Evolutionary conservation across 2,329 filamentous ascomycete species (phyloP).

Genomic region (Pseudogymnoascus sp.): DNA sequence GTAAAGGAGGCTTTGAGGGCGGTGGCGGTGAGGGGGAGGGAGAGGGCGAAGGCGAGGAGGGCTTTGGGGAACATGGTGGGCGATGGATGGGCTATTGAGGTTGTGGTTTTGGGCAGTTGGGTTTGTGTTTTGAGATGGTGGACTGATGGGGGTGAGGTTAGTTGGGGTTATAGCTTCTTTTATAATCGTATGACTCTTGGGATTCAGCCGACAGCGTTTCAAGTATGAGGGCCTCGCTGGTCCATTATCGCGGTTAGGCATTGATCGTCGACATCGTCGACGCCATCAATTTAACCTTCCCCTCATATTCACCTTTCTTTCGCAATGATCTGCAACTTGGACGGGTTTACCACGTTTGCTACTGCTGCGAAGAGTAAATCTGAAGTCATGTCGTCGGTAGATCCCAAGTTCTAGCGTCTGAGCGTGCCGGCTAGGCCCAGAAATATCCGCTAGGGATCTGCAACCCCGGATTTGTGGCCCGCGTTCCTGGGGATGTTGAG

Average conservation of each 20-base stretch:
- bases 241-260: not conserved
- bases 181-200: not conserved
- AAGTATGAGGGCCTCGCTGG: not conserved
- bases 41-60: not conserved
- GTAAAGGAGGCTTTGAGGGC: slow-evolving; percentile 10
- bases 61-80: not conserved
- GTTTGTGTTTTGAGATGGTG: not conserved
- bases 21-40: not conserved
- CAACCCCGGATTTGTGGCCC: slow-evolving; percentile 3
- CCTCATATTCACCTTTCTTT: not conserved
- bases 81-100: not conserved
- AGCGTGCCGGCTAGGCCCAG: not conserved
- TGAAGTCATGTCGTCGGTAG: not conserved
- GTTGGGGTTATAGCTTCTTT: not conserved
- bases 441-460: not conserved
- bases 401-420: not conserved
- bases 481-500: not conserved
- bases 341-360: not conserved
- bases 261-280: not conserved
- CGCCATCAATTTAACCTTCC: not conserved
- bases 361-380: not conserved
- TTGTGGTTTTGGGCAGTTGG: not conserved
- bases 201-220: slow-evolving; percentile 5
- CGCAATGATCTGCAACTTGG: slow-evolving; percentile 1
- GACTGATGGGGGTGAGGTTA: not conserved